These are phyloP conservation scores for Dendrocalamus latiflorus DNA, from an alignment of 202 grass and related monocot genomes.

Conservation along the genomic window DNA sequence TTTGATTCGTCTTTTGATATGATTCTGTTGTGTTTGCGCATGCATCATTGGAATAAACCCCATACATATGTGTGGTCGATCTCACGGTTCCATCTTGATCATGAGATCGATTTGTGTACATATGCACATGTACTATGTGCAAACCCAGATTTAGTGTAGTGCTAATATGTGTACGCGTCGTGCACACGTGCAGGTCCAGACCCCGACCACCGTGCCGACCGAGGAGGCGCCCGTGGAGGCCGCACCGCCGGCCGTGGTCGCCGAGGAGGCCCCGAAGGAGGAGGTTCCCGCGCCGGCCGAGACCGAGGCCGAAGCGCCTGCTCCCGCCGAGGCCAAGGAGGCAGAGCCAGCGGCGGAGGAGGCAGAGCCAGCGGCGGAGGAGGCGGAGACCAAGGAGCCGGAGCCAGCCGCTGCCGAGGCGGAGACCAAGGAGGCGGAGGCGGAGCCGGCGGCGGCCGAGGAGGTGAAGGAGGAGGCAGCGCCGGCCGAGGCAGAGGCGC, in stretches of 20 bases:
- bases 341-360: conserved; percentile 11
- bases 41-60: background rate
- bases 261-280: conserved; percentile 18
- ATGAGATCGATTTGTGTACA: background rate
- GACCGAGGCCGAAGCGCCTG: background rate
- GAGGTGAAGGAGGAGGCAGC: conserved; percentile 16
- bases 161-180: background rate
- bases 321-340: background rate
- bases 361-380: background rate
- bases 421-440: background rate
- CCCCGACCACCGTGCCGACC: conserved; percentile 25
- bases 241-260: background rate
- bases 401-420: conserved; percentile 9
- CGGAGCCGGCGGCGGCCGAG: background rate
- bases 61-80: background rate
- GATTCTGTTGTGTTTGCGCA: background rate
- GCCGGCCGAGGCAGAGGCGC: background rate
- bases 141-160: too few relatives aligned
- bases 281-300: background rate
- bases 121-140: background rate
- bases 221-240: conserved; percentile 39
- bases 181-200: conserved; percentile 35
- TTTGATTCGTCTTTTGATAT: background rate
- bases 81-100: background rate
- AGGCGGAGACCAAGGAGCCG: conserved; percentile 5